Conservation (phyloP, 352 stramenopile species). For the Poterioochromonas sp. region DNA sequence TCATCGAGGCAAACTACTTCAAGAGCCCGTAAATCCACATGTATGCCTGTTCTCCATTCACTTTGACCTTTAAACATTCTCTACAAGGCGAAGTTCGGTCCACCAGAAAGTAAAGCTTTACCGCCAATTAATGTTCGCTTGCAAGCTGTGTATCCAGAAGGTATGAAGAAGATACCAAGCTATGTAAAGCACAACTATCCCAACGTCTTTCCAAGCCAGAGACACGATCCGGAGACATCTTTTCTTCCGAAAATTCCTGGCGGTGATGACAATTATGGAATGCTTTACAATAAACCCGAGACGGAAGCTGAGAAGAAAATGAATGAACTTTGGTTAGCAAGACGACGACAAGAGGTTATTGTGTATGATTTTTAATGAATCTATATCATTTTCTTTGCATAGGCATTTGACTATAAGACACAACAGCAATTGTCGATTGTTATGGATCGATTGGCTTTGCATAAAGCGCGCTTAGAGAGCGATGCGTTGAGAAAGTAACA, state of each 20-base stretch:
- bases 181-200: not conserved
- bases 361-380: too few species aligned
- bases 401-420: conserved; percentile 20
- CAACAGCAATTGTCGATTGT: conserved; percentile 9
- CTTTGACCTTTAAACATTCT: too few species aligned
- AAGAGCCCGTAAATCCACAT: too few species aligned
- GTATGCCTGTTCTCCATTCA: too few species aligned
- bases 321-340: conserved; percentile 19
- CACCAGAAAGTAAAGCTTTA: too few species aligned
- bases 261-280: conserved; percentile 7
- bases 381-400: too few species aligned
- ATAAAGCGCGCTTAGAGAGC: not conserved
- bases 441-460: conserved; percentile 26
- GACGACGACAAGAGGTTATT: conserved; percentile 23
- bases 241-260: not conserved
- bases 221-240: not conserved
- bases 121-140: too few species aligned
- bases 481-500: conserved; percentile 5
- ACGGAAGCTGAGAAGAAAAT: conserved; percentile 24
- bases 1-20: too few species aligned
- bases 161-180: too few species aligned
- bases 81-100: too few species aligned
- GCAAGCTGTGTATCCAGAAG: too few species aligned
- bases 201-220: not conserved
- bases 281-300: not conserved